phyloP scores from a whole-genome alignment of 2,329 filamentous ascomycete genomes.

The Fusarium armeniacum region DNA sequence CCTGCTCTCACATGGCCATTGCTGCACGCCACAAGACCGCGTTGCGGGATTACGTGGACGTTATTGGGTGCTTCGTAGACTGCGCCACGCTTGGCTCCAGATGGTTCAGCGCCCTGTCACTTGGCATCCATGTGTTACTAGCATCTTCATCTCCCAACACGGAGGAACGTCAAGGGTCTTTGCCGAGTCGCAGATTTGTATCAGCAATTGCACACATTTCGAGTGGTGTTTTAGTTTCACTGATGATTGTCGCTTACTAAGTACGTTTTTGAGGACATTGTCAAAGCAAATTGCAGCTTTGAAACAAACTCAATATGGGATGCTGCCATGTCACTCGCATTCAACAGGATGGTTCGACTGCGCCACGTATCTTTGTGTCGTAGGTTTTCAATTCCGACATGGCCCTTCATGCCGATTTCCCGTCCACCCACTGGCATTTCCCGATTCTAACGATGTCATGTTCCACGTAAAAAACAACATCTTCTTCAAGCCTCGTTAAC shows the following conservation, averaged over 20 bases:
- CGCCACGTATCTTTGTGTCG: slow-evolving; percentile 35
- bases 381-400: slow-evolving; percentile 11
- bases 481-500: not conserved
- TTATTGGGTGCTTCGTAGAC: slow-evolving; percentile 40
- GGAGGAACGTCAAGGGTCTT: slow-evolving; percentile 12
- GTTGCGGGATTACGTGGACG: slow-evolving; percentile 48
- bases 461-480: slow-evolving; percentile 11
- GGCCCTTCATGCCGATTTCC: slow-evolving; percentile 39
- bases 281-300: not conserved
- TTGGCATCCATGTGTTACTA: slow-evolving; percentile 24
- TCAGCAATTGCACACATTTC: slow-evolving; percentile 3
- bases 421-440: slow-evolving; percentile 25
- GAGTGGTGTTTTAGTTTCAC: not conserved
- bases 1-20: slow-evolving; percentile 47
- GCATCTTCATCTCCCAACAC: slow-evolving; percentile 22
- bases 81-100: slow-evolving; percentile 55
- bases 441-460: slow-evolving; percentile 12
- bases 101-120: slow-evolving; percentile 30
- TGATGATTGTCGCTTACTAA: not conserved
- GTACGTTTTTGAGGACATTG: not conserved
- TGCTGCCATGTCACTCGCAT: slow-evolving; percentile 4
- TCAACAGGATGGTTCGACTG: slow-evolving; percentile 15
- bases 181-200: slow-evolving; percentile 26
- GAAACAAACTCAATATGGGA: slow-evolving; percentile 13
- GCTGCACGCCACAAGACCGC: slow-evolving; percentile 46